Conservation (phyloP, 2,329 filamentous ascomycete genomes). For the Helicocarpus griseus region DNA sequence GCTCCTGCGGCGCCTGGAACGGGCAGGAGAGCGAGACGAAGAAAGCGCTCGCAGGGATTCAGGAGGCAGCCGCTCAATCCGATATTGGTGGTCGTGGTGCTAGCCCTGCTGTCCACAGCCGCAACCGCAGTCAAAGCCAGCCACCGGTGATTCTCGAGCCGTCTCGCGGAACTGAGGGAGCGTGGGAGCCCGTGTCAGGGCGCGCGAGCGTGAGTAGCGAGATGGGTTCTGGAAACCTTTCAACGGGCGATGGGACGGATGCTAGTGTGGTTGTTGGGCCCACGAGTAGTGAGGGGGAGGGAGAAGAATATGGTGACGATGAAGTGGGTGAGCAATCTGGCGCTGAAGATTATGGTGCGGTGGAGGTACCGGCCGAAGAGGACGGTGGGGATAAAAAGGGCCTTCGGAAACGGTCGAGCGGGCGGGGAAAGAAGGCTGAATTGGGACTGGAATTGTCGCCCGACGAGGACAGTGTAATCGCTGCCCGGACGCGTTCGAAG, state of each 20-base stretch:
- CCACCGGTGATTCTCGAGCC: neutral
- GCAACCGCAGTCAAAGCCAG: neutral
- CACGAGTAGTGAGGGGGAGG: conserved; percentile 20
- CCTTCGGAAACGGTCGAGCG: neutral
- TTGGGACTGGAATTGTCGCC: neutral
- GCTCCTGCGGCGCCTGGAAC: conserved; percentile 72
- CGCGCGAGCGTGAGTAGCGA: neutral
- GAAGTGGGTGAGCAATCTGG: conserved; percentile 14
- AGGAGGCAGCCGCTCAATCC: neutral
- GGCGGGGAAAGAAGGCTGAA: neutral
- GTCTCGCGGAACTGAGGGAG: conserved; percentile 4
- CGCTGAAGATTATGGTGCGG: neutral
- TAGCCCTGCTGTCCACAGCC: neutral
- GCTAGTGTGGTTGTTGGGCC: conserved; percentile 20
- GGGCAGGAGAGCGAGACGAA: conserved; percentile 61
- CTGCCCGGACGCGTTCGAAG: neutral
- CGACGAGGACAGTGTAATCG: neutral
- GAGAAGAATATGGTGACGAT: conserved; percentile 22
- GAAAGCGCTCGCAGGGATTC: neutral
- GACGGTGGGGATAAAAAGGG: neutral
- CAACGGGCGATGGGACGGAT: conserved; percentile 16
- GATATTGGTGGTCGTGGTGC: neutral
- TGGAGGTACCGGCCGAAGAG: neutral
- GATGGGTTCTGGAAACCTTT: conserved; percentile 15
- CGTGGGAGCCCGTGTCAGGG: conserved; percentile 17